Evolutionary conservation across 1,139 yeast genomes (phyloP).

Genomic region (Suzukiozyma palmioleophila): DNA sequence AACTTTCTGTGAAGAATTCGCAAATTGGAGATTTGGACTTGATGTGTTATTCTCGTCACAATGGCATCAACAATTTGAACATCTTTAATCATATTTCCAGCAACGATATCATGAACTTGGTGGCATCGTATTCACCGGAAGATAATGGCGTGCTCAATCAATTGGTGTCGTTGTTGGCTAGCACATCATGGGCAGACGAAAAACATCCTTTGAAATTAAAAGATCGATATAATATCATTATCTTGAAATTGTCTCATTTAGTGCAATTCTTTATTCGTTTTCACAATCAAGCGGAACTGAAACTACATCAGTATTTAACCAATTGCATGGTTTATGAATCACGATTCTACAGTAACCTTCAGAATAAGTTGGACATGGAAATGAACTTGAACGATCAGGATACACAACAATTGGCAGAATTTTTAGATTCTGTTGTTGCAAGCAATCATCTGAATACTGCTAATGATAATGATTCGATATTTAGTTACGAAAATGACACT

Average conservation of each 20-base stretch:
- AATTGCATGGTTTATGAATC: conserved; percentile 20
- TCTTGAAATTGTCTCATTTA: conserved; percentile 17
- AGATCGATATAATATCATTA: conserved; percentile 16
- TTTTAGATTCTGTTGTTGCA: conserved; percentile 18
- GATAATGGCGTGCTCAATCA: conserved; percentile 2
- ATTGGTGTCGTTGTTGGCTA: conserved; percentile 6
- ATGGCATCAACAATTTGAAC: background rate
- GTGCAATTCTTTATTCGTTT: conserved; percentile 18
- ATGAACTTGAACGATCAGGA: conserved; percentile 17
- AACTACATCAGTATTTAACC: conserved; percentile 16
- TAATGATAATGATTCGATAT: conserved; percentile 16
- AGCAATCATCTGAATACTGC: conserved; percentile 3
- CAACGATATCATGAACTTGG: conserved; percentile 2
- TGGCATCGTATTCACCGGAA: conserved; percentile 1
- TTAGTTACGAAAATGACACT: conserved; percentile 15
- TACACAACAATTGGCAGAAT: conserved; percentile 20
- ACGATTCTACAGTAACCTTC: conserved; percentile 15
- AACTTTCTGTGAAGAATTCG: background rate
- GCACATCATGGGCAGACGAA: conserved; percentile 7
- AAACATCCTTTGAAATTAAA: conserved; percentile 17
- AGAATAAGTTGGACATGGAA: conserved; percentile 12
- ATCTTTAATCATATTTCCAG: conserved; percentile 1
- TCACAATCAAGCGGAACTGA: conserved; percentile 18
- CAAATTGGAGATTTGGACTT: conserved; percentile 6
- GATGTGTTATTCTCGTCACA: conserved; percentile 3